Evolutionary conservation across 2,329 filamentous ascomycete species (phyloP).

Genomic region (Beauveria sp.): DNA sequence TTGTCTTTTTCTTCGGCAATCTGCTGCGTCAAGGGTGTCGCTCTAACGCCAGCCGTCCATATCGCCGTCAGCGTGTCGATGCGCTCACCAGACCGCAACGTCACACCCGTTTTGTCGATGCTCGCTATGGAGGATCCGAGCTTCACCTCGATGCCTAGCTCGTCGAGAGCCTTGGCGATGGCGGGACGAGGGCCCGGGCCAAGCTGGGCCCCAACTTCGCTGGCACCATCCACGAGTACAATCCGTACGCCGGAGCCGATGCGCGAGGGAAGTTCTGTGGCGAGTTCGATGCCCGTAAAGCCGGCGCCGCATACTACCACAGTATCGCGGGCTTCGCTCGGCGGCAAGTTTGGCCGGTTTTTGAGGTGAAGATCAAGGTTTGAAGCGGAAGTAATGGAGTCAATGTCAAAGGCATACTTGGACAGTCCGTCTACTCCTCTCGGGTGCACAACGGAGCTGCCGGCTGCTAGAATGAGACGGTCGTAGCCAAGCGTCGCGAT

Average conservation of each 20-base stretch:
- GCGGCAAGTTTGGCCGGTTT: constrained; percentile 17
- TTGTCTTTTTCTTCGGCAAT: constrained; percentile 23
- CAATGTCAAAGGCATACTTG: constrained; percentile 28
- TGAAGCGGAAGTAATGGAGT: constrained; percentile 20
- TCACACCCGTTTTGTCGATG: constrained; percentile 21
- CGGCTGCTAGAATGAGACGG: constrained; percentile 29
- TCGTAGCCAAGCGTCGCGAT: constrained; percentile 20
- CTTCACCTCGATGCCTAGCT: constrained; percentile 23
- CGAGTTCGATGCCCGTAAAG: constrained; percentile 29
- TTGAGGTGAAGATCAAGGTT: constrained; percentile 25
- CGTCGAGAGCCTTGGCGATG: constrained; percentile 23
- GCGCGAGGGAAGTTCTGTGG: constrained; percentile 23
- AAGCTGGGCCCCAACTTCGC: constrained; percentile 25
- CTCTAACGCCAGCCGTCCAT: constrained; percentile 30
- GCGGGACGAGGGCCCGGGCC: constrained; percentile 25
- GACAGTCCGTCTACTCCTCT: constrained; percentile 21
- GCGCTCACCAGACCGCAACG: constrained; percentile 22
- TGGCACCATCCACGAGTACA: constrained; percentile 23
- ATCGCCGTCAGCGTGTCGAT: constrained; percentile 27
- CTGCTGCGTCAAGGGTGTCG: constrained; percentile 25
- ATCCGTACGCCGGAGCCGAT: constrained; percentile 16
- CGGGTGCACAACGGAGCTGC: constrained; percentile 25
- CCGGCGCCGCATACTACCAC: constrained; percentile 27
- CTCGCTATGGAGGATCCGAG: constrained; percentile 20
- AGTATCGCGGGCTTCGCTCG: constrained; percentile 23